Percentiles rank a stretch among this genome's conserved stretches.
These are phyloP conservation scores for Prunella vulgaris DNA, from an alignment of 257 asterid species.

Conservation along the genomic window DNA sequence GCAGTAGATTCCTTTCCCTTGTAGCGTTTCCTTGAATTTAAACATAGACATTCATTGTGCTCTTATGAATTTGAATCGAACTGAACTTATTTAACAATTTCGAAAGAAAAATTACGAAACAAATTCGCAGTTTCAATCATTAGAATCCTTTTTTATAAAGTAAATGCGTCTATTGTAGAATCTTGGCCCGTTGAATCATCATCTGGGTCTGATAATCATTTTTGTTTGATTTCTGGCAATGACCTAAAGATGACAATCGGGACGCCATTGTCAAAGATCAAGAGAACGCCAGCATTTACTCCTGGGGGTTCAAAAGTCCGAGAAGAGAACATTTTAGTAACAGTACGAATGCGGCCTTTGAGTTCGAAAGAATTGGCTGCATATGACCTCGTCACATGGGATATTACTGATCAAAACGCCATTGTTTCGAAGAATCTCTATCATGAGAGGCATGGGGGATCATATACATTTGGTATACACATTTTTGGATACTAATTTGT, in stretches of 20 bases:
- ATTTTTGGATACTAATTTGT: background rate
- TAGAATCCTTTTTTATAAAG: background rate
- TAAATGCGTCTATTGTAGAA: background rate
- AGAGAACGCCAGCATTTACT: constrained; percentile 59
- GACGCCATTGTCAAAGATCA: constrained; percentile 60
- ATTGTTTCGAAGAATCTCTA: constrained; percentile 73
- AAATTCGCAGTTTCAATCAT: constrained; percentile 8
- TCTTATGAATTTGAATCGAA: background rate
- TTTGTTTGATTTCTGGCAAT: background rate
- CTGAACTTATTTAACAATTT: background rate
- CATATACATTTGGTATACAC: constrained; percentile 61
- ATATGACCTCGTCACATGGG: constrained; percentile 92
- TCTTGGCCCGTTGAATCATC: background rate
- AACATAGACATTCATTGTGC: background rate
- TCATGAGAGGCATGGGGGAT: constrained; percentile 70
- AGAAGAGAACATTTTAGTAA: constrained; percentile 88
- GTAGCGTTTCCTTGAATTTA: background rate
- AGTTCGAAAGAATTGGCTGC: constrained; percentile 79
- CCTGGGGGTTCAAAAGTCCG: constrained; percentile 57
- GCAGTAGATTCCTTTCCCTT: background rate
- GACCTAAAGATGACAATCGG: constrained; percentile 56
- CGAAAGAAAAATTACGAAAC: background rate
- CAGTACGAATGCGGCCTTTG: constrained; percentile 85
- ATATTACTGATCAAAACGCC: constrained; percentile 51
- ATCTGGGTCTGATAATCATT: background rate